A percentile compares a stretch with the other conserved stretches of the same genome.
Conservation (phyloP, 208 protist species). For the Trypanosoma theileri region DNA sequence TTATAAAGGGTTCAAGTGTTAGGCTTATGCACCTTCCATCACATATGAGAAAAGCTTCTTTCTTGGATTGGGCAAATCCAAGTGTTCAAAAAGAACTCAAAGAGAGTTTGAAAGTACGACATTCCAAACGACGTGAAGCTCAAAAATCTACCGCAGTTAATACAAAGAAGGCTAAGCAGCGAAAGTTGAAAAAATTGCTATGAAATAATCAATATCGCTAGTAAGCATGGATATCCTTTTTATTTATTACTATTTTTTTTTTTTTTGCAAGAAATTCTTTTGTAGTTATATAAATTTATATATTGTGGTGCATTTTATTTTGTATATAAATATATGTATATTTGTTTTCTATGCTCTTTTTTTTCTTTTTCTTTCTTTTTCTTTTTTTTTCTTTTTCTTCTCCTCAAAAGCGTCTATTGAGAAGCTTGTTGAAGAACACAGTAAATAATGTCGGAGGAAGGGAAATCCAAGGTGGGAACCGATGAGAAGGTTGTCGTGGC, state of each 20-base stretch:
- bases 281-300: no score
- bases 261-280: neutral
- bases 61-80: constrained; percentile 50
- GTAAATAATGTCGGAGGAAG: constrained; percentile 15
- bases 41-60: constrained; percentile 55
- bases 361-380: neutral
- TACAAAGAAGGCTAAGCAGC: constrained; percentile 16
- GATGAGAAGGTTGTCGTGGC: constrained; percentile 35
- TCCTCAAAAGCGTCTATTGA: neutral
- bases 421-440: no score
- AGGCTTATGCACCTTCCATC: constrained; percentile 59
- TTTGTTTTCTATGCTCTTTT: neutral
- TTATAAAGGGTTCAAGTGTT: constrained; percentile 44
- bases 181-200: constrained; percentile 30
- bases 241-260: constrained; percentile 9
- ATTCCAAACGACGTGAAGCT: constrained; percentile 8
- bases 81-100: constrained; percentile 37
- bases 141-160: constrained; percentile 6
- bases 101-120: constrained; percentile 42
- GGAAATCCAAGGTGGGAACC: constrained; percentile 27
- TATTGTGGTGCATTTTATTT: constrained; percentile 2
- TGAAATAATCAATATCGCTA: constrained; percentile 6
- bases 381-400: constrained; percentile 8
- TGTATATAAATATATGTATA: constrained; percentile 18
- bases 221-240: constrained; percentile 1